A percentile compares a stretch with the other conserved stretches of the same genome.
phyloP scores from a whole-genome alignment of 805 yeast genomes.

The Schwanniomyces yamadae region DNA sequence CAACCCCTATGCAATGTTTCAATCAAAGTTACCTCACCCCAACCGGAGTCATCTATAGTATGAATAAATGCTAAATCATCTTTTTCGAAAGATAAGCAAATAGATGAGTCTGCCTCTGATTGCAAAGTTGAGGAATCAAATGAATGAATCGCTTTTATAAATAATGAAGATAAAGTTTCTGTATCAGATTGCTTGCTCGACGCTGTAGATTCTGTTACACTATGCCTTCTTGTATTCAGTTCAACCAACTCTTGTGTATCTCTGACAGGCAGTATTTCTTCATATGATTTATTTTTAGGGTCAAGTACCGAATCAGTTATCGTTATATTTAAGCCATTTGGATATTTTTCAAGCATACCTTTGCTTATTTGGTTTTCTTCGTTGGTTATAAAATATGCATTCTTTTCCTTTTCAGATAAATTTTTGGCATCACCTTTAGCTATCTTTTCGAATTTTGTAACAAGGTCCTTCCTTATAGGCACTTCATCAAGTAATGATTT shows the following conservation, averaged over 20 bases:
- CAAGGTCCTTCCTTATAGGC: slow-evolving; percentile 28
- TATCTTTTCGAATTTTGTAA: slow-evolving; percentile 16
- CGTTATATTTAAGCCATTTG: slow-evolving; percentile 24
- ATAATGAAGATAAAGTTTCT: slow-evolving; percentile 49
- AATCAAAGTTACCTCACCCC: slow-evolving; percentile 82
- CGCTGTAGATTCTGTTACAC: slow-evolving; percentile 6
- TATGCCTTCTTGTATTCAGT: slow-evolving; percentile 1
- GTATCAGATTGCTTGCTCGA: slow-evolving; percentile 14
- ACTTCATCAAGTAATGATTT: slow-evolving; percentile 18
- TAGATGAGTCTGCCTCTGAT: slow-evolving; percentile 63
- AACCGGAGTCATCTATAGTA: slow-evolving; percentile 75
- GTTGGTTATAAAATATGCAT: slow-evolving; percentile 15
- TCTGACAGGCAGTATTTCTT: not conserved
- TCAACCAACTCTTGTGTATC: not conserved
- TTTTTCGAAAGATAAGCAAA: slow-evolving; percentile 69
- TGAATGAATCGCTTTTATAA: slow-evolving; percentile 57
- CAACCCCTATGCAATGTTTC: slow-evolving; percentile 69
- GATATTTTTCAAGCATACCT: slow-evolving; percentile 11
- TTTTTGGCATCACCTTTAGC: slow-evolving; percentile 5
- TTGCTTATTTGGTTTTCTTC: not conserved
- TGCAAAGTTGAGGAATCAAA: slow-evolving; percentile 61
- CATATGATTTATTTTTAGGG: slow-evolving; percentile 10
- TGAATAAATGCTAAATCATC: slow-evolving; percentile 76
- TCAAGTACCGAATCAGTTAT: slow-evolving; percentile 15
- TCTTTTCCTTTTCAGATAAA: slow-evolving; percentile 16